Percentiles rank a stretch among this genome's conserved stretches.
Evolutionary conservation across 495 filamentous ascomycete species (phyloP).

Genomic region (Aspergillus ellipticus): DNA sequence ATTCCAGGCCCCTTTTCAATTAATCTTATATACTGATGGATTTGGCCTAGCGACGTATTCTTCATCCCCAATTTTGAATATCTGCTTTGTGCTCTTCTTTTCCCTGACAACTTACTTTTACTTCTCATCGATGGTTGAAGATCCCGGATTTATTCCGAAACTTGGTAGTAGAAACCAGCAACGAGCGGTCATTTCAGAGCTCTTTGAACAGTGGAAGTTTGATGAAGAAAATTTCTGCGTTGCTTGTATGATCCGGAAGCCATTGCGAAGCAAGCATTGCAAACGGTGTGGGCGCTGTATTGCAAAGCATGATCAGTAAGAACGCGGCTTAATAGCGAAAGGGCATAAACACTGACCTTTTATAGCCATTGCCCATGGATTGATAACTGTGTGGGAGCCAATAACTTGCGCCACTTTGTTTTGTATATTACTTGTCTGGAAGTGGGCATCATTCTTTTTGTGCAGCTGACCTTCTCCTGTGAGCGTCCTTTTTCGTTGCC

Average conservation of each 20-base stretch:
- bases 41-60: conserved; percentile 55
- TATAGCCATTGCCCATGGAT: conserved; percentile 95
- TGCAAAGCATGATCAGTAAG: conserved; percentile 96
- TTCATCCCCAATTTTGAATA: conserved; percentile 64
- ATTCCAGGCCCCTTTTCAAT: not conserved
- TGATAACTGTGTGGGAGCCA: conserved; percentile 89
- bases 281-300: conserved; percentile 85
- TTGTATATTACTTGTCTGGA: conserved; percentile 78
- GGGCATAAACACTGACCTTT: conserved; percentile 35
- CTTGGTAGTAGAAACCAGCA: conserved; percentile 82
- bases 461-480: conserved; percentile 52
- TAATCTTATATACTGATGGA: conserved; percentile 1
- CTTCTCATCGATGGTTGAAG: conserved; percentile 72
- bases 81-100: conserved; percentile 64
- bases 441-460: conserved; percentile 64
- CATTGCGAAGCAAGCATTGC: conserved; percentile 93
- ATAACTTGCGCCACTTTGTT: conserved; percentile 94
- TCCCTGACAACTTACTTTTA: conserved; percentile 80
- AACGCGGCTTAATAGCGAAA: conserved; percentile 3
- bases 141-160: conserved; percentile 95
- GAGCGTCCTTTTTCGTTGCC: conserved; percentile 26
- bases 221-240: conserved; percentile 94
- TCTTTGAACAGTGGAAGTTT: conserved; percentile 80
- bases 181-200: conserved; percentile 78
- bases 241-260: conserved; percentile 86